phyloP scores from a whole-genome alignment of 169 alveolate species.

The Eimeria maxima region DNA sequence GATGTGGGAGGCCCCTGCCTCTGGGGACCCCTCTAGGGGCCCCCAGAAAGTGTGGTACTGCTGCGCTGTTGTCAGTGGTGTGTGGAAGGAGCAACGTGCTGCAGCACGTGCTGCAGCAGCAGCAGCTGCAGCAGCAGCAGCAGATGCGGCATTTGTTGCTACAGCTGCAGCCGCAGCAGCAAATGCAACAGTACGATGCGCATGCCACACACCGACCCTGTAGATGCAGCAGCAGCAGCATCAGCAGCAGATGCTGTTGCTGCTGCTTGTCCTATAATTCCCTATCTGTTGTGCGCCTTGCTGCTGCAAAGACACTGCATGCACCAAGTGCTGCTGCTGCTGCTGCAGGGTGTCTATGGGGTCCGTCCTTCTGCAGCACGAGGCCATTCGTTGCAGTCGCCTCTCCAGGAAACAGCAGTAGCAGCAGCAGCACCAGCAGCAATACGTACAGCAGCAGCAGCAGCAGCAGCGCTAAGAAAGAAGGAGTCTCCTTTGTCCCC shows the following conservation, averaged over 20 bases:
- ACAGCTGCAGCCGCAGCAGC: background rate
- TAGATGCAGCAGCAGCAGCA: conserved; percentile 4
- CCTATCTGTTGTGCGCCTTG: background rate
- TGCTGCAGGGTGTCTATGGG: too few relatives aligned
- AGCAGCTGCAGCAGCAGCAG: background rate
- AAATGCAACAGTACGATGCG: too few relatives aligned
- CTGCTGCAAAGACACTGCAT: background rate
- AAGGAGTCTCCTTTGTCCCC: background rate
- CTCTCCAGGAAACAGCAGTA: too few relatives aligned
- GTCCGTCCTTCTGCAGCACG: background rate
- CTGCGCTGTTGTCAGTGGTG: background rate
- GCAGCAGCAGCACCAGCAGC: too few relatives aligned
- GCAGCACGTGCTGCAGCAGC: background rate
- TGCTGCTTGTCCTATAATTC: too few relatives aligned
- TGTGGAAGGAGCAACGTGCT: too few relatives aligned
- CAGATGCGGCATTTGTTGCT: background rate
- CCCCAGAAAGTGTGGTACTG: background rate
- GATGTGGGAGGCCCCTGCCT: background rate
- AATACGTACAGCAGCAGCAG: too few relatives aligned
- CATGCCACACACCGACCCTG: too few relatives aligned
- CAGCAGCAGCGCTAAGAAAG: background rate
- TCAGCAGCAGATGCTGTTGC: background rate
- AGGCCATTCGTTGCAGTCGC: too few relatives aligned
- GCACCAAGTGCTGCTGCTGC: too few relatives aligned
- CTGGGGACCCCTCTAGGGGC: background rate